Percentiles rank a stretch among this genome's conserved stretches.
phyloP scores from a whole-genome alignment of 2,329 filamentous ascomycete genomes.

The Ilyonectria robusta region DNA sequence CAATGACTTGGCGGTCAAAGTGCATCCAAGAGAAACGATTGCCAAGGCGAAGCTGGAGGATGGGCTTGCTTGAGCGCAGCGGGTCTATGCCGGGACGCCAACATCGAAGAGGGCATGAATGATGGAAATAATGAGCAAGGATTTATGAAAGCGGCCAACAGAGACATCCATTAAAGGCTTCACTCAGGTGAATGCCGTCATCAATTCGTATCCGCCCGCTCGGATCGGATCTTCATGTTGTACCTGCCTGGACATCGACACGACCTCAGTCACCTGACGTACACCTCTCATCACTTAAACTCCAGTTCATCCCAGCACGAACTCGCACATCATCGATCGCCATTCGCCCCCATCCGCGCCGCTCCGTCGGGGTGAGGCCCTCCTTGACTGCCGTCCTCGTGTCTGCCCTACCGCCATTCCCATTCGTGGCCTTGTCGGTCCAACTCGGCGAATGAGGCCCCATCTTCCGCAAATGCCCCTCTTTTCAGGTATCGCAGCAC shows the following conservation, averaged over 20 bases:
- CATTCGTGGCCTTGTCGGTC: constrained; percentile 46
- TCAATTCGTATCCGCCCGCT: background rate
- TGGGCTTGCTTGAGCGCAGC: background rate
- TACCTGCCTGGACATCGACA: background rate
- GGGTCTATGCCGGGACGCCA: constrained; percentile 2
- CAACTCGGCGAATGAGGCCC: constrained; percentile 31
- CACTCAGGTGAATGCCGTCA: constrained; percentile 1
- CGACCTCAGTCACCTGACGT: constrained; percentile 13
- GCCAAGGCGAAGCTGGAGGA: background rate
- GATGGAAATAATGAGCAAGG: constrained; percentile 15
- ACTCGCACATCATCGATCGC: constrained; percentile 15
- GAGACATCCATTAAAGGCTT: background rate
- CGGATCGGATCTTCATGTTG: background rate
- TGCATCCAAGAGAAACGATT: background rate
- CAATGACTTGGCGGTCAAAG: background rate
- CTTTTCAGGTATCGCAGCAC: constrained; percentile 41
- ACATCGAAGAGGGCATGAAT: constrained; percentile 5
- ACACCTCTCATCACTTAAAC: constrained; percentile 7
- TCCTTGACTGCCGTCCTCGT: constrained; percentile 32
- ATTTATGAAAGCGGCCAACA: constrained; percentile 12
- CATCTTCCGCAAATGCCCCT: constrained; percentile 42
- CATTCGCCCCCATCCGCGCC: constrained; percentile 39
- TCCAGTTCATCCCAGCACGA: background rate
- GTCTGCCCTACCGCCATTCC: constrained; percentile 22
- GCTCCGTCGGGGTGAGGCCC: constrained; percentile 32